phyloP scores from a whole-genome alignment of 257 asterid genomes.

The Linaria vulgaris region DNA sequence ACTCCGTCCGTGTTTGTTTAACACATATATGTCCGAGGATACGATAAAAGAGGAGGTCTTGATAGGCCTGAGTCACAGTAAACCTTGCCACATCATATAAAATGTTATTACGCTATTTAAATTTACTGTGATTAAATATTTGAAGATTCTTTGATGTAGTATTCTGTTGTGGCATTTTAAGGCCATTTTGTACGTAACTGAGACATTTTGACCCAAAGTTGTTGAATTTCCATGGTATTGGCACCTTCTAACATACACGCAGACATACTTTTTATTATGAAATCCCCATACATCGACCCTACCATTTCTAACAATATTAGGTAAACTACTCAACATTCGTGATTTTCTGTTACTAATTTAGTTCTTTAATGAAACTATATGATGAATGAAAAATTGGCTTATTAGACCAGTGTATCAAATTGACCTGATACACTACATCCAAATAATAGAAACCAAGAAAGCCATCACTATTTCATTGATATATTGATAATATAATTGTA shows the following conservation, averaged over 20 bases:
- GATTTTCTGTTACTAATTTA: not conserved
- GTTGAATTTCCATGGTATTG: not conserved
- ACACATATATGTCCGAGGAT: too few species aligned
- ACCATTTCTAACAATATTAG: conserved; percentile 12
- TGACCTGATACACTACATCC: conserved; percentile 15
- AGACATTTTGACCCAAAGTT: too few species aligned
- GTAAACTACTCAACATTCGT: conserved; percentile 21
- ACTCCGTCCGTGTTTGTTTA: too few species aligned
- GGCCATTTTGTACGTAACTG: too few species aligned
- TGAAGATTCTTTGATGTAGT: too few species aligned
- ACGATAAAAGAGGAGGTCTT: too few species aligned
- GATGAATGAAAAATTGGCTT: conserved; percentile 23
- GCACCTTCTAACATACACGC: not conserved
- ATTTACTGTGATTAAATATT: too few species aligned
- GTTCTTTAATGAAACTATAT: not conserved
- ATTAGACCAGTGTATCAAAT: conserved; percentile 25
- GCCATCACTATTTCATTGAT: not conserved
- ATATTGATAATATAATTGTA: not conserved
- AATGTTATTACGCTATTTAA: too few species aligned
- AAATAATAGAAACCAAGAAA: conserved; percentile 15
- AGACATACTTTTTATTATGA: not conserved
- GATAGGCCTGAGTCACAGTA: too few species aligned
- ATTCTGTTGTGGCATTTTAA: too few species aligned
- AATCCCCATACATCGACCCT: conserved; percentile 4
- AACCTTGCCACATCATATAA: too few species aligned